Evolutionary conservation across 1,284 basidiomycete species (phyloP), one percentile per base, ranked within the genome.

Genomic region (Leucoagaricus sp.): DNA sequence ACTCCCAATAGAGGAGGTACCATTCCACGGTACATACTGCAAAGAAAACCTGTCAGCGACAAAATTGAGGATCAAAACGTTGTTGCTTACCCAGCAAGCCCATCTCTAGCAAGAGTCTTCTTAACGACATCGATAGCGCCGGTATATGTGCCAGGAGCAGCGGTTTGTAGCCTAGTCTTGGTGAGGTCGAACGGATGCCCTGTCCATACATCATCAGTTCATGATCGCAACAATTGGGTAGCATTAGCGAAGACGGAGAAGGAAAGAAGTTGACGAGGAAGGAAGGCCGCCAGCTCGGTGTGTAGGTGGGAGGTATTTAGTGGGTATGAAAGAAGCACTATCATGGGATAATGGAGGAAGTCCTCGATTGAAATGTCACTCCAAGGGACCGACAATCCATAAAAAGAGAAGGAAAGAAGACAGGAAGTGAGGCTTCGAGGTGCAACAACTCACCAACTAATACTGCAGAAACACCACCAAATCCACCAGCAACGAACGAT

Each of bases 111-210:
- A 56, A 98, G 66, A 0, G 91, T 91, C 78, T 94, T 93, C 73
- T 85, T 89, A 46, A 98, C 94, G 17, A 97, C 96, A 75, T 99
- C 96, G 23, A 98, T 65, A 2, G 93, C 93, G 45, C 97, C 95
- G 21, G 83, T 95, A 76, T 99, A 99, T 49, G 86, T 83, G 5
- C 97, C 96, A 17, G 91, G 86, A 13, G 87, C 65, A 5, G 97
- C 96, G 7, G 97, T 99, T 75, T 99, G 97, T 64, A 99, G 74
- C 57, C 95, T 84, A 29, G 95, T 98, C 80, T 98, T 98, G 59
- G 93, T 97, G 64, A 99, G 78, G 76, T 99, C 96, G 70, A 99
- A 99, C 7, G 96, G 96, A 68, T 99, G 97, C 4, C 96, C 96
- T 91, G 63, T 44, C 25, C 44, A 45, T n/a, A n/a, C n/a, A 25